These are phyloP conservation scores for Lasiodiplodia citricola DNA, from an alignment of 2,329 filamentous ascomycete species.

Conservation along the genomic window DNA sequence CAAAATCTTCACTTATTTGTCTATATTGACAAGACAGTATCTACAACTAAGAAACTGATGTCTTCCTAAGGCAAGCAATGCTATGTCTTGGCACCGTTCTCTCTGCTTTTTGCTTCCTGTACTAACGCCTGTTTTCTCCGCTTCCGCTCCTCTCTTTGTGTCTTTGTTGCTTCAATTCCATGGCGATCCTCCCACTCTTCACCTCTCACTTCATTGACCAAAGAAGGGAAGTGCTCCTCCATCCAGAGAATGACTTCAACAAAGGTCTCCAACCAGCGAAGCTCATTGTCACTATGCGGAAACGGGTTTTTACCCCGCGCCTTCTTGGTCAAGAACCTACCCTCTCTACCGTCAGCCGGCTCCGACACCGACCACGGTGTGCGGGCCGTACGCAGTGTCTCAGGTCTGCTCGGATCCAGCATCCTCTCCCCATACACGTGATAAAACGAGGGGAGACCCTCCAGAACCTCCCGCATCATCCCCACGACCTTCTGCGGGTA, in stretches of 20 bases:
- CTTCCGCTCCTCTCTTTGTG: not conserved
- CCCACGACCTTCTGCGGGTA: not conserved
- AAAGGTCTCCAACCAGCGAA: slow-evolving; percentile 4
- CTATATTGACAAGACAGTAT: too few species aligned
- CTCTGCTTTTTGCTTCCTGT: too few species aligned
- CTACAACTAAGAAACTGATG: too few species aligned
- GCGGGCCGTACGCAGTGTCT: not conserved
- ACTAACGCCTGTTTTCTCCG: not conserved
- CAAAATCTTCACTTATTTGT: too few species aligned
- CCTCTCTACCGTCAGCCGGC: not conserved
- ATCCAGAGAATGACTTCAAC: not conserved
- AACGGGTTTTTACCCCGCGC: not conserved
- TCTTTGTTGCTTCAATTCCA: not conserved
- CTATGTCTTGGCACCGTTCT: too few species aligned
- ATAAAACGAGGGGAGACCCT: not conserved
- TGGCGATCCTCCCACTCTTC: not conserved
- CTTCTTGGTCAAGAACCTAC: not conserved
- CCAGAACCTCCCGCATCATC: not conserved
- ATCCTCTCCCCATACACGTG: not conserved
- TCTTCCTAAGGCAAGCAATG: too few species aligned
- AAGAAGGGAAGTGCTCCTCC: not conserved
- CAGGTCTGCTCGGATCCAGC: not conserved
- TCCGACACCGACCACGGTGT: not conserved
- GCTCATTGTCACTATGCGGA: not conserved
- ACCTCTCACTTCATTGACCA: not conserved